Evolutionary conservation across 345 rosid species (phyloP).

Genomic region (Pistacia integerrima): DNA sequence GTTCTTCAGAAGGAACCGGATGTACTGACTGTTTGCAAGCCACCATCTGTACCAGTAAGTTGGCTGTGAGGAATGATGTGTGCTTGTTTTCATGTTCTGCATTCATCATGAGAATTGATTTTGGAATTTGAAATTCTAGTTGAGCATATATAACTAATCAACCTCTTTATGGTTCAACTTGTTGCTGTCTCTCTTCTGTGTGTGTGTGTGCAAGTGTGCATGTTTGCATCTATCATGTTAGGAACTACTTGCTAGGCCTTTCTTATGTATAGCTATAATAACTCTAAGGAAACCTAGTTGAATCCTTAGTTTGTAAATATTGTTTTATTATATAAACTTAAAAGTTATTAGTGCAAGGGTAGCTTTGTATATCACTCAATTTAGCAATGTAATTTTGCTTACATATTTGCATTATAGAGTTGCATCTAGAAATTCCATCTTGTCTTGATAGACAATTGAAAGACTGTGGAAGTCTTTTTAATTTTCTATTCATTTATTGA

Average conservation of each 20-base stretch:
- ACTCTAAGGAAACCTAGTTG: not conserved
- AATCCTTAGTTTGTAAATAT: not conserved
- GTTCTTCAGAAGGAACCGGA: constrained; percentile 70
- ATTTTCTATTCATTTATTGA: too few relatives aligned
- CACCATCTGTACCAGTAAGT: constrained; percentile 89
- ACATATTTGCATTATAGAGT: too few relatives aligned
- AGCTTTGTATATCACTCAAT: not conserved
- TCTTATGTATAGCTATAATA: not conserved
- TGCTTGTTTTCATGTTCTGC: not conserved
- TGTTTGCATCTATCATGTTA: not conserved
- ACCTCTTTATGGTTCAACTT: not conserved
- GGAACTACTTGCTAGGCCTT: not conserved
- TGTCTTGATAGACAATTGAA: too few relatives aligned
- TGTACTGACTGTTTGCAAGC: constrained; percentile 84
- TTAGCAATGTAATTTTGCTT: not conserved
- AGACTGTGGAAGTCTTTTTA: too few relatives aligned
- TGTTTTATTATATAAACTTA: not conserved
- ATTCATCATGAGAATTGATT: not conserved
- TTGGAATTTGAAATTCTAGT: constrained; percentile 2
- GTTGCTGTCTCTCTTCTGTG: not conserved
- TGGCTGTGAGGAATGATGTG: constrained; percentile 4
- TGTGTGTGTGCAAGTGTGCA: not conserved
- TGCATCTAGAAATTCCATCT: too few relatives aligned
- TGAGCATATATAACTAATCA: not conserved
- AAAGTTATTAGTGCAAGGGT: not conserved